phyloP scores from a whole-genome alignment of 1,284 basidiomycete genomes.

The Rhodotorula sp. region DNA sequence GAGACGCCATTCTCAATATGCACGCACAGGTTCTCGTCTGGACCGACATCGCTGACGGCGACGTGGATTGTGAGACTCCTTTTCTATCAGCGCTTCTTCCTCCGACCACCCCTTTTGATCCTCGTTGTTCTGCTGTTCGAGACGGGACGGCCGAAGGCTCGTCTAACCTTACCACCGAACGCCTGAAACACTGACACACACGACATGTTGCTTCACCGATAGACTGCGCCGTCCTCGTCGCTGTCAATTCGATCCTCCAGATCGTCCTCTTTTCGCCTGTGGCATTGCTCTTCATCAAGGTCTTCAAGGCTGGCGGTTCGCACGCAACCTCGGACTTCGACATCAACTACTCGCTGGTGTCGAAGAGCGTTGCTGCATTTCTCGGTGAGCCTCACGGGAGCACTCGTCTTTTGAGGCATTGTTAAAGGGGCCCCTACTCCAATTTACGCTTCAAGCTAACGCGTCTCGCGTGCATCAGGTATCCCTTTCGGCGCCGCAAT shows the following conservation, averaged over 20 bases:
- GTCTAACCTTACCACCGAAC: too few species aligned
- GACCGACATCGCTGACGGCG: constrained; percentile 75
- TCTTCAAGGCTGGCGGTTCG: constrained; percentile 59
- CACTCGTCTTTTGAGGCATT: not conserved
- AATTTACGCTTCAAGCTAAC: not conserved
- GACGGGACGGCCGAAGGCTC: too few species aligned
- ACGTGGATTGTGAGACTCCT: constrained; percentile 58
- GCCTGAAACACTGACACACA: not conserved
- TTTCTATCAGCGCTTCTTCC: not conserved
- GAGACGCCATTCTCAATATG: too few species aligned
- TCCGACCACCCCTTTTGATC: not conserved
- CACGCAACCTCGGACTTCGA: constrained; percentile 50
- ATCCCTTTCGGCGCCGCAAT: constrained; percentile 69
- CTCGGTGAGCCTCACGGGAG: constrained; percentile 23
- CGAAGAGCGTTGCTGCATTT: constrained; percentile 50
- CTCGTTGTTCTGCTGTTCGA: not conserved
- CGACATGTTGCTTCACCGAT: not conserved
- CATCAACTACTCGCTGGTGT: constrained; percentile 66
- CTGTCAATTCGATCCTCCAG: constrained; percentile 59
- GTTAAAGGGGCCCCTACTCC: not conserved
- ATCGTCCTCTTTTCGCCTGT: constrained; percentile 75
- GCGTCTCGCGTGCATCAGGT: constrained; percentile 48
- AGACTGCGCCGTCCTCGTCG: constrained; percentile 64
- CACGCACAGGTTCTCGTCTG: constrained; percentile 73
- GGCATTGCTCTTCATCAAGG: constrained; percentile 71